phyloP scores from a whole-genome alignment of 768 basidiomycete genomes.

The Hypholoma fasciculare region DNA sequence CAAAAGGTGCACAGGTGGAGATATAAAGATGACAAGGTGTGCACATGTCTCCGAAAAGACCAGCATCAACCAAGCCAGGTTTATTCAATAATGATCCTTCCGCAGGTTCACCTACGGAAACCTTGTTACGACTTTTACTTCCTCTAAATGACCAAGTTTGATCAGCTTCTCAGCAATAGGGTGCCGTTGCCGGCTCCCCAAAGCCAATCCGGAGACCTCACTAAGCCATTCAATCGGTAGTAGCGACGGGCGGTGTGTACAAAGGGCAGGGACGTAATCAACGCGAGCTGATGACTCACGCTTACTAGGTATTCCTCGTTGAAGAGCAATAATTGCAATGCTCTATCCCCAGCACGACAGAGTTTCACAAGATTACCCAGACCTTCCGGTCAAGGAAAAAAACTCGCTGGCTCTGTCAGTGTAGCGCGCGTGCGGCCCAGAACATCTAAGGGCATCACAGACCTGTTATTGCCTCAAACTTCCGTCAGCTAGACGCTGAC shows the following conservation, averaged over 20 bases:
- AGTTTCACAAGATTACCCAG: constrained; percentile 40
- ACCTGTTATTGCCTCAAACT: constrained; percentile 92
- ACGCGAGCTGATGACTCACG: constrained; percentile 86
- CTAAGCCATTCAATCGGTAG: constrained; percentile 91
- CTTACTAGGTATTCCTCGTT: constrained; percentile 91
- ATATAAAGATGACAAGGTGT: constrained; percentile 34
- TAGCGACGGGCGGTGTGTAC: constrained; percentile 90
- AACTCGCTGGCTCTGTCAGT: constrained; percentile 89
- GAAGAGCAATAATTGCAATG: constrained; percentile 92
- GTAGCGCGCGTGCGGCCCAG: constrained; percentile 87
- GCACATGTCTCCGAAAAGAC: constrained; percentile 30
- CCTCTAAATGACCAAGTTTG: constrained; percentile 85
- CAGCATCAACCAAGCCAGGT: constrained; percentile 33
- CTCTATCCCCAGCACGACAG: constrained; percentile 67
- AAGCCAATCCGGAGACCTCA: constrained; percentile 83
- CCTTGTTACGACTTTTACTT: constrained; percentile 84
- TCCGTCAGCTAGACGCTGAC: constrained; percentile 78
- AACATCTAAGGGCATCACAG: constrained; percentile 91
- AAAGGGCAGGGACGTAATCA: constrained; percentile 91
- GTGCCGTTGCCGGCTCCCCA: constrained; percentile 54
- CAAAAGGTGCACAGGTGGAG: constrained; percentile 50
- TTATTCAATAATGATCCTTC: constrained; percentile 69
- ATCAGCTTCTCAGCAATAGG: constrained; percentile 49
- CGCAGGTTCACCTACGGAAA: constrained; percentile 83
- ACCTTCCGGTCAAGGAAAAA: constrained; percentile 75